Evolutionary conservation across 495 filamentous ascomycete species (phyloP).

Genomic region (Amorphotheca resinae): DNA sequence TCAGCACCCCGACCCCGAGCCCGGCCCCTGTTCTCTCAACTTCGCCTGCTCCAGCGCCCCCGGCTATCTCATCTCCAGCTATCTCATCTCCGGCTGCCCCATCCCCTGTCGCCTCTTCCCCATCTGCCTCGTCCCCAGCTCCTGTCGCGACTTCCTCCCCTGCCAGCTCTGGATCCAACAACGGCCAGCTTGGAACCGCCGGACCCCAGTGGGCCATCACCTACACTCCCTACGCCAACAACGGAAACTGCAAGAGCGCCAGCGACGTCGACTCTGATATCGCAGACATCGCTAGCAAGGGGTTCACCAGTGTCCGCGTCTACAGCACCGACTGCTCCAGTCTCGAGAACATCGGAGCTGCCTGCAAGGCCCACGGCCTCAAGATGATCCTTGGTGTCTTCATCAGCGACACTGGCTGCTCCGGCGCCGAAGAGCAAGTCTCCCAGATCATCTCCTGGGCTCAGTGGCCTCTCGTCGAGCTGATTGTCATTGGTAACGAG

Average conservation of each 20-base stretch:
- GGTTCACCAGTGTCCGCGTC: constrained; percentile 72
- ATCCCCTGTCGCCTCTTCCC: background rate
- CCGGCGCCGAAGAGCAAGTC: constrained; percentile 51
- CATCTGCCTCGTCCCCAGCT: background rate
- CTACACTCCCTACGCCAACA: constrained; percentile 66
- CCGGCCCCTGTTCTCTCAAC: background rate
- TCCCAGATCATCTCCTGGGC: constrained; percentile 57
- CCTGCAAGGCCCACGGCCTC: constrained; percentile 47
- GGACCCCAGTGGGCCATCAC: constrained; percentile 70
- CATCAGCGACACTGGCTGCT: constrained; percentile 51
- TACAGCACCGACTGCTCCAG: constrained; percentile 86
- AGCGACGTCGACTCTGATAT: constrained; percentile 52
- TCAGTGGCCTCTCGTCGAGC: constrained; percentile 59
- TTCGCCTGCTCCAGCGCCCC: constrained; percentile 7
- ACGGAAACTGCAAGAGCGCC: constrained; percentile 54
- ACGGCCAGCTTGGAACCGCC: constrained; percentile 12
- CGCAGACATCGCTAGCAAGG: constrained; percentile 51
- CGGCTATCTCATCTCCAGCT: constrained; percentile 5
- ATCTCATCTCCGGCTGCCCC: constrained; percentile 11
- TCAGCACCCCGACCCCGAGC: constrained; percentile 29
- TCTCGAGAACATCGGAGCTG: constrained; percentile 59
- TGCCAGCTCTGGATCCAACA: constrained; percentile 1
- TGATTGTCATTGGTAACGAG: constrained; percentile 87
- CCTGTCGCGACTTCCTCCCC: constrained; percentile 1
- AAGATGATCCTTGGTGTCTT: constrained; percentile 79